Conservation (phyloP, 2,329 filamentous ascomycete genomes). For the Trichoderma sp. region DNA sequence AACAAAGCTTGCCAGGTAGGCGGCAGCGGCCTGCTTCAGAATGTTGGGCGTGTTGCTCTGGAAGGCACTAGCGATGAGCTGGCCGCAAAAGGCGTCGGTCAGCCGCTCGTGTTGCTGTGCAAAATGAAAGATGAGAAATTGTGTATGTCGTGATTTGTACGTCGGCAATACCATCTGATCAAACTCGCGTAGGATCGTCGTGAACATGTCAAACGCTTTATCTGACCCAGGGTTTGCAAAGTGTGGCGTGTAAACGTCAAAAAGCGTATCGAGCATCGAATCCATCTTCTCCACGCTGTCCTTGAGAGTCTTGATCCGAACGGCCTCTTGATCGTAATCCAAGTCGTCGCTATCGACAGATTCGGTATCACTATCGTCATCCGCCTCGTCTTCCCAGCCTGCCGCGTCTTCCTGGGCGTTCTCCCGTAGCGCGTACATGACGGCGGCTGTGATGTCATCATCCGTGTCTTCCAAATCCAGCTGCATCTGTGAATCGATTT, state of each 20-base stretch:
- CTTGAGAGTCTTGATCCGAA: conserved; percentile 69
- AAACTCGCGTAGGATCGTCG: conserved; percentile 82
- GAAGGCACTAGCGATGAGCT: conserved; percentile 56
- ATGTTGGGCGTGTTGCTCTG: conserved; percentile 69
- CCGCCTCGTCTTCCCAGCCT: conserved; percentile 51
- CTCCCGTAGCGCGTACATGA: conserved; percentile 56
- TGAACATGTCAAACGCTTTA: conserved; percentile 71
- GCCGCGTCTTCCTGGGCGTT: conserved; percentile 31
- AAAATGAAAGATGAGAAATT: conserved; percentile 96
- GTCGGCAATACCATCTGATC: conserved; percentile 85
- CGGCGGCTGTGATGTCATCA: conserved; percentile 77
- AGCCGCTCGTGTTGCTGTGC: conserved; percentile 78
- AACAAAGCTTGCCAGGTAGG: conserved; percentile 93
- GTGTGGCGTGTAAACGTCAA: conserved; percentile 74
- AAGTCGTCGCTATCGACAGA: conserved; percentile 71
- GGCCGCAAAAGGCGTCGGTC: conserved; percentile 79
- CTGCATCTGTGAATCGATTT: conserved; percentile 94
- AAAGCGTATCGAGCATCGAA: conserved; percentile 82
- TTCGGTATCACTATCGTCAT: conserved; percentile 68
- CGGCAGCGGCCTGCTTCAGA: conserved; percentile 79
- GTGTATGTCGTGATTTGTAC: conserved; percentile 87
- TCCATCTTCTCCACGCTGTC: conserved; percentile 91
- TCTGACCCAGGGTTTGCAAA: conserved; percentile 70
- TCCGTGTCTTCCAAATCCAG: conserved; percentile 90
- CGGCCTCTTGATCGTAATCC: conserved; percentile 63